These are phyloP conservation scores for Fusarium ramigenum DNA, from an alignment of 2,329 filamentous ascomycete genomes.

Conservation along the genomic window DNA sequence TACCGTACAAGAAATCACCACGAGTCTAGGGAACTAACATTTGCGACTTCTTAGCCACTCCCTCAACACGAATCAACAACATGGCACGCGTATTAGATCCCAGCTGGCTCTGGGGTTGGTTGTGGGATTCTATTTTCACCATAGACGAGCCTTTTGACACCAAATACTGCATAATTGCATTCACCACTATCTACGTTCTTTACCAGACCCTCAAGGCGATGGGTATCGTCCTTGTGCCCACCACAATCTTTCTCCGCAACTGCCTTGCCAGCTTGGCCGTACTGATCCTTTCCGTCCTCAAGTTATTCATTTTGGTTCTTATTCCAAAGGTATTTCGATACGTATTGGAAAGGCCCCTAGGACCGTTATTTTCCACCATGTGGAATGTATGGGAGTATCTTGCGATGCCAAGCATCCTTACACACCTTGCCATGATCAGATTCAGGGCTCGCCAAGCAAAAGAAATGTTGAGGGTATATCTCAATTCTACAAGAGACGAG, in stretches of 20 bases:
- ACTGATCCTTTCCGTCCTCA: neutral
- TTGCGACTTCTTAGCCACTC: neutral
- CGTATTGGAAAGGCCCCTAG: neutral
- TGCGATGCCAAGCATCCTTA: neutral
- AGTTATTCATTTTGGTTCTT: neutral
- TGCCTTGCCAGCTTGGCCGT: neutral
- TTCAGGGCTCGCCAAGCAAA: neutral
- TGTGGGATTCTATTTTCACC: slow-evolving; percentile 4
- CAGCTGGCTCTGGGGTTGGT: slow-evolving; percentile 2
- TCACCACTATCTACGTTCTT: neutral
- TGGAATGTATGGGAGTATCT: slow-evolving; percentile 2
- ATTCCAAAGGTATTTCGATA: neutral
- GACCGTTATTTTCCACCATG: neutral
- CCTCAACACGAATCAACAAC: neutral
- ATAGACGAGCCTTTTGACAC: slow-evolving; percentile 11
- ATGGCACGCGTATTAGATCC: slow-evolving; percentile 3
- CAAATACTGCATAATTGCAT: slow-evolving; percentile 15
- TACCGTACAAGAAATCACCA: neutral
- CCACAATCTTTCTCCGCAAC: neutral
- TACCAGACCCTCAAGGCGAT: neutral
- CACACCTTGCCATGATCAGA: neutral
- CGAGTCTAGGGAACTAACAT: neutral
- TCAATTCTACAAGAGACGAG: slow-evolving; percentile 5
- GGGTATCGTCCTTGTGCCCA: neutral
- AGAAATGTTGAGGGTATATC: neutral